Conservation (phyloP, 345 rosid species). For the Heritiera littoralis region DNA sequence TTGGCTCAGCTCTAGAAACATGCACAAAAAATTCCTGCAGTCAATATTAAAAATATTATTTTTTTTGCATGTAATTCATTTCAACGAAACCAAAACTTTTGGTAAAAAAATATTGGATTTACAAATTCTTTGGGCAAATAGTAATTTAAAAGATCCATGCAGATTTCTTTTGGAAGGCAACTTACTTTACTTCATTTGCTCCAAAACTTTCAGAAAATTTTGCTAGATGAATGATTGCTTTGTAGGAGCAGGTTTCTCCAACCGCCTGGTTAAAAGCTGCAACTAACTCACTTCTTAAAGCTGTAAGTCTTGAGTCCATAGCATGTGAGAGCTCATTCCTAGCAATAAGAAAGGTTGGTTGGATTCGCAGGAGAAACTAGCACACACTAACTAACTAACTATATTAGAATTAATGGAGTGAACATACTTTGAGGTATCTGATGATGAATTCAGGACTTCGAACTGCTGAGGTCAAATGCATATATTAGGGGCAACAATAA, state of each 20-base stretch:
- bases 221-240: slow-evolving; percentile 42
- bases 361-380: slow-evolving; percentile 17
- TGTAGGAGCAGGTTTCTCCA: slow-evolving; percentile 39
- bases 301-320: slow-evolving; percentile 57
- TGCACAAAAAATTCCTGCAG: slow-evolving; percentile 43
- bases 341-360: slow-evolving; percentile 26
- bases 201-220: slow-evolving; percentile 53
- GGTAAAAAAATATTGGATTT: background rate
- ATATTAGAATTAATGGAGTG: slow-evolving; percentile 7
- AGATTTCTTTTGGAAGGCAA: slow-evolving; percentile 20
- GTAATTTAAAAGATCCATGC: slow-evolving; percentile 9
- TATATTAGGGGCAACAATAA: slow-evolving; percentile 11
- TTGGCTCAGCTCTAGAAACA: slow-evolving; percentile 32
- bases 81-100: background rate
- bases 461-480: slow-evolving; percentile 34
- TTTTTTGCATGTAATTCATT: background rate
- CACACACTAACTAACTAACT: slow-evolving; percentile 8
- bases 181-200: slow-evolving; percentile 55
- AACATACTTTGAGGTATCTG: slow-evolving; percentile 56
- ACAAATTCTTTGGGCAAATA: slow-evolving; percentile 14
- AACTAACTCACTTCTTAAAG: slow-evolving; percentile 51
- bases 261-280: slow-evolving; percentile 42
- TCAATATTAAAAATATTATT: background rate
- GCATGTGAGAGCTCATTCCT: slow-evolving; percentile 65
- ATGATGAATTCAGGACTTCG: slow-evolving; percentile 36